These are phyloP conservation scores for Torulaspora gathmanii DNA, from an alignment of 805 yeast genomes.

Conservation along the genomic window DNA sequence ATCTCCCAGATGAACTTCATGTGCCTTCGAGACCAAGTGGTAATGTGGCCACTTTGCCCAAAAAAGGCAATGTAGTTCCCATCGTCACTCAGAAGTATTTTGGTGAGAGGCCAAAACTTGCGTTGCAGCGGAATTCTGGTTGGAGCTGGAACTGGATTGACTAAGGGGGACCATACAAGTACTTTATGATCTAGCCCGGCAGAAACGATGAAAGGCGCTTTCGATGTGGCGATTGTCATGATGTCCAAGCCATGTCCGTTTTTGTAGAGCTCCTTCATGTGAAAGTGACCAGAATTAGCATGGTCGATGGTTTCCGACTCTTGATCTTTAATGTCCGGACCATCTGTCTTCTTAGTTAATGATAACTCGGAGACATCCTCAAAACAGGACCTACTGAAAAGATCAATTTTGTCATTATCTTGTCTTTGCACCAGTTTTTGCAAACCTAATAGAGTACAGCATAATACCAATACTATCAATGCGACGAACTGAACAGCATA, in stretches of 20 bases:
- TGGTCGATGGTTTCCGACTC: neutral
- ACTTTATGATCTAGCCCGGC: constrained; percentile 71
- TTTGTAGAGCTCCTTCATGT: constrained; percentile 40
- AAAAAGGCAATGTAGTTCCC: constrained; percentile 57
- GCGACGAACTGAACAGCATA: constrained; percentile 55
- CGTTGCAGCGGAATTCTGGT: constrained; percentile 41
- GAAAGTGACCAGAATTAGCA: constrained; percentile 11
- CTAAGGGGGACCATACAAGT: constrained; percentile 67
- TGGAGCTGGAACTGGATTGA: constrained; percentile 44
- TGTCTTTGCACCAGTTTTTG: constrained; percentile 35
- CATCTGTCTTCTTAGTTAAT: constrained; percentile 1
- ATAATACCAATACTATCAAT: constrained; percentile 47
- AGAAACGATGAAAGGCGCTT: constrained; percentile 58
- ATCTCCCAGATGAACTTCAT: constrained; percentile 57
- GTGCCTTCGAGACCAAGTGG: constrained; percentile 55
- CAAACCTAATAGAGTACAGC: constrained; percentile 45
- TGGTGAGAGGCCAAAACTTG: constrained; percentile 59
- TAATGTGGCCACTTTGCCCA: constrained; percentile 47
- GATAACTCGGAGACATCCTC: neutral
- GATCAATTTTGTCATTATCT: constrained; percentile 7
- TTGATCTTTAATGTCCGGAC: neutral
- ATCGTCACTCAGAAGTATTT: constrained; percentile 50
- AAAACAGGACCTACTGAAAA: neutral
- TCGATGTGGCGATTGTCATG: constrained; percentile 53
- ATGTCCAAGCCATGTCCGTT: constrained; percentile 62